Percentiles rank a stretch among this genome's conserved stretches.
Conservation (phyloP, 2,329 filamentous ascomycete species). For the Fusarium sp. region DNA sequence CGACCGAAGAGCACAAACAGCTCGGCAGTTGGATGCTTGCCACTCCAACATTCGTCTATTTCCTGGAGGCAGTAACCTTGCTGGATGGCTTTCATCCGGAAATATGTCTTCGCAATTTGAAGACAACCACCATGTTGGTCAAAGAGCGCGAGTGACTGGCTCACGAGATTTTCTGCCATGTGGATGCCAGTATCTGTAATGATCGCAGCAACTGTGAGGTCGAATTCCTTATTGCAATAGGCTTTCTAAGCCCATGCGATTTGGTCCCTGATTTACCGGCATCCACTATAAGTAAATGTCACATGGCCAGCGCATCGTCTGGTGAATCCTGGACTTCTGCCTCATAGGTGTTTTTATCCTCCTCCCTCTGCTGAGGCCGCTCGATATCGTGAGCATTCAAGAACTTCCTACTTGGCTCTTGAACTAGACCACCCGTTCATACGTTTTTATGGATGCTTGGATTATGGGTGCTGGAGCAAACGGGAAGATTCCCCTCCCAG, state of each 20-base stretch:
- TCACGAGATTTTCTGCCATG: background rate
- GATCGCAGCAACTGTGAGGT: constrained; percentile 1
- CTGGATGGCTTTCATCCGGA: background rate
- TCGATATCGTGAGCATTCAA: background rate
- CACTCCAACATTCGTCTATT: background rate
- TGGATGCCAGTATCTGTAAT: background rate
- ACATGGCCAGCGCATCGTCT: background rate
- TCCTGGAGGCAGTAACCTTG: background rate
- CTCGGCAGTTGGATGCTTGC: background rate
- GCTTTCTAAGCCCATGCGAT: background rate
- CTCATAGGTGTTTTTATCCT: background rate
- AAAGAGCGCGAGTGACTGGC: background rate
- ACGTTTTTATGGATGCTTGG: too few relatives aligned
- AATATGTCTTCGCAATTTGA: background rate
- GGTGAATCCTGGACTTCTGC: background rate
- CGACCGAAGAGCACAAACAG: background rate
- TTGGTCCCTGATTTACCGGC: background rate
- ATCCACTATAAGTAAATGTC: background rate
- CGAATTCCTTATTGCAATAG: background rate
- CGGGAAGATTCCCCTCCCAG: background rate
- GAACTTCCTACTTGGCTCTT: constrained; percentile 10
- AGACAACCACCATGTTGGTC: background rate
- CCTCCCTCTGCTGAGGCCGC: background rate
- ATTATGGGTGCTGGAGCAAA: background rate
- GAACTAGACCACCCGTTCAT: background rate